A percentile compares a stretch with the other conserved stretches of the same genome.
Evolutionary conservation across 768 basidiomycete genomes (phyloP).

Genomic region (Hortiboletus campestris): DNA sequence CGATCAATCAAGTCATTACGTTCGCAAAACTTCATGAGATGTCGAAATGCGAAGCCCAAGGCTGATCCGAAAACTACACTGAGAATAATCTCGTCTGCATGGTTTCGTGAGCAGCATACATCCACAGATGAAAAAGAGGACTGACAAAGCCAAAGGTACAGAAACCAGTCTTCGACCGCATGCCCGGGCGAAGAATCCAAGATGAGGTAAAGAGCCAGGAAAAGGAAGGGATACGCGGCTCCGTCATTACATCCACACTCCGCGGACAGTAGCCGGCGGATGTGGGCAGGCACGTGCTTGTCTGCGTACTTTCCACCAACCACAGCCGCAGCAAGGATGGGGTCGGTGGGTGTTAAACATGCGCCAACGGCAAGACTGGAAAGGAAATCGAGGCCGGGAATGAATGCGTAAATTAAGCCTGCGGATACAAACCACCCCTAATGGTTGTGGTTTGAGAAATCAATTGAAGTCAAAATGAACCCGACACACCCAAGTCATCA

Average conservation of each 20-base stretch:
- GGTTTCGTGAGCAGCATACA: constrained; percentile 3
- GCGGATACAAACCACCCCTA: constrained; percentile 96
- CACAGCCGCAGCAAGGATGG: constrained; percentile 44
- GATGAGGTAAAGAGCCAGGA: constrained; percentile 83
- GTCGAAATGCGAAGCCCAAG: constrained; percentile 76
- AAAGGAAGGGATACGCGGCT: constrained; percentile 93
- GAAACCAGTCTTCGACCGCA: constrained; percentile 86
- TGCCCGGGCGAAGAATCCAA: constrained; percentile 57
- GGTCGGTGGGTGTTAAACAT: constrained; percentile 83
- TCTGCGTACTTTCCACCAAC: constrained; percentile 97
- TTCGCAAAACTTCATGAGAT: constrained; percentile 93
- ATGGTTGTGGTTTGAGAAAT: constrained; percentile 4
- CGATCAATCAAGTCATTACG: constrained; percentile 84
- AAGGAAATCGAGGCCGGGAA: constrained; percentile 87
- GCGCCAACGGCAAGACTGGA: constrained; percentile 89
- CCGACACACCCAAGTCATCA: constrained; percentile 77
- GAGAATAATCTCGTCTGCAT: constrained; percentile 71
- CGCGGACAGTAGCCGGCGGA: constrained; percentile 60
- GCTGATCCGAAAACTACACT: constrained; percentile 72
- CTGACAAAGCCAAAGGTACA: constrained; percentile 83
- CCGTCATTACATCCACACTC: constrained; percentile 97
- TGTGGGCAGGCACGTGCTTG: constrained; percentile 90
- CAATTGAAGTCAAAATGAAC: background rate
- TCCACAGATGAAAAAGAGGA: constrained; percentile 15
- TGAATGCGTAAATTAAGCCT: constrained; percentile 85